phyloP scores from a whole-genome alignment of 2,329 filamentous ascomycete species.

The Epichloe bromicola region DNA sequence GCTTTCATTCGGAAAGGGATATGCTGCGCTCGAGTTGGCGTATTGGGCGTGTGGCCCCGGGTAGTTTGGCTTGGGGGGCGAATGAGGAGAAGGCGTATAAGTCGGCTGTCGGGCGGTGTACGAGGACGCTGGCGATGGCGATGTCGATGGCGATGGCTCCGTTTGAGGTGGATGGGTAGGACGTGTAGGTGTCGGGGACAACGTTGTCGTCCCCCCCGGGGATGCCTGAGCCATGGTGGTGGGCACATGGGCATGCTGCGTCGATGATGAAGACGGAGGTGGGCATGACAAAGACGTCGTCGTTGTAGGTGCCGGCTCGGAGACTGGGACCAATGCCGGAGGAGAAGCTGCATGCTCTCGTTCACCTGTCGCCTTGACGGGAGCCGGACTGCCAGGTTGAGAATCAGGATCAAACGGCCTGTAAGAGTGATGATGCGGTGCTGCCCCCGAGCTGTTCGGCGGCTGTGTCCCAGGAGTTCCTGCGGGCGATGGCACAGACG shows the following conservation, averaged over 20 bases:
- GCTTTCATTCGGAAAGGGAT: neutral
- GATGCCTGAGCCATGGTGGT: no score
- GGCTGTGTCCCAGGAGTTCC: neutral
- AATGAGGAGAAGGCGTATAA: constrained; percentile 5
- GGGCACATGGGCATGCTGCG: no score
- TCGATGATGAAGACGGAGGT: no score
- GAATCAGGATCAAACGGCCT: constrained; percentile 2
- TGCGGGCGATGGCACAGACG: constrained; percentile 5
- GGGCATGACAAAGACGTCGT: neutral
- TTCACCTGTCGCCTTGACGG: neutral
- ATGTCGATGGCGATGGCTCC: no score
- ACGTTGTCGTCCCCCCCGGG: no score
- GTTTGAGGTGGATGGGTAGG: neutral
- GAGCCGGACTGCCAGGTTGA: neutral
- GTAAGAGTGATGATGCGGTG: constrained; percentile 13
- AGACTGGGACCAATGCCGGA: neutral
- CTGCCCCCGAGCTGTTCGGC: neutral
- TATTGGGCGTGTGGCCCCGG: constrained; percentile 5
- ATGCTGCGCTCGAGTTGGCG: neutral
- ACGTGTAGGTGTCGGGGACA: neutral
- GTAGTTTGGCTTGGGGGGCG: constrained; percentile 4
- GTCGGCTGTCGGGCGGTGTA: constrained; percentile 5
- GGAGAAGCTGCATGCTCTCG: neutral
- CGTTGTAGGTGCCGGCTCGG: neutral
- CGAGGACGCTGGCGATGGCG: neutral